Conservation (phyloP, 1,284 basidiomycete genomes). For the Amanita bisporigera region DNA sequence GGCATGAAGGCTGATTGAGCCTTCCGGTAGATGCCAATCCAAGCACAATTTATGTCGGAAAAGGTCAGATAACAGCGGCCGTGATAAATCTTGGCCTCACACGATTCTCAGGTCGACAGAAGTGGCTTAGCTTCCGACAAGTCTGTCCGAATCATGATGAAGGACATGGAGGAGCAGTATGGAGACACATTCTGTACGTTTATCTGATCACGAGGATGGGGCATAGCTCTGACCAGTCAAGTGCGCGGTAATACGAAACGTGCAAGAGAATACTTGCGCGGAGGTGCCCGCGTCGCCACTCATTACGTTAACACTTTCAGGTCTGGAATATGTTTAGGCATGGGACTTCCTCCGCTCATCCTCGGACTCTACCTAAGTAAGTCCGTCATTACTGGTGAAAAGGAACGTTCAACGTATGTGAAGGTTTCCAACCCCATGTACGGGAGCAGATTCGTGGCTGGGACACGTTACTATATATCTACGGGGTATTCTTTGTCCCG, state of each 20-base stretch:
- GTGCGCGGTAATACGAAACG: slow-evolving; percentile 86
- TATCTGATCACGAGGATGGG: slow-evolving; percentile 7
- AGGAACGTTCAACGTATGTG: slow-evolving; percentile 6
- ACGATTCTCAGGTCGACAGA: slow-evolving; percentile 58
- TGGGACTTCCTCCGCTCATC: slow-evolving; percentile 77
- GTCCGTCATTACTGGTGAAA: slow-evolving; percentile 26
- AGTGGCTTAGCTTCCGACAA: slow-evolving; percentile 67
- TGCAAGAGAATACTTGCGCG: slow-evolving; percentile 73
- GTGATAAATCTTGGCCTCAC: neutral
- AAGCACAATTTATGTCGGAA: slow-evolving; percentile 78
- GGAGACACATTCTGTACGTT: slow-evolving; percentile 74
- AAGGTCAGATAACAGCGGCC: slow-evolving; percentile 51
- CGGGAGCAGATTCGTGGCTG: slow-evolving; percentile 69
- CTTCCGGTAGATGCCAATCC: slow-evolving; percentile 55
- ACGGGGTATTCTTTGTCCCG: slow-evolving; percentile 78
- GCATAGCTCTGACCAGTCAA: slow-evolving; percentile 40
- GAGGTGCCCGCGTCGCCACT: slow-evolving; percentile 57
- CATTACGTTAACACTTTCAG: slow-evolving; percentile 83
- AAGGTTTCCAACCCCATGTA: slow-evolving; percentile 67
- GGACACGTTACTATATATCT: slow-evolving; percentile 81
- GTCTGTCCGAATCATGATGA: slow-evolving; percentile 68
- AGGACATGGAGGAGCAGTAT: slow-evolving; percentile 76
- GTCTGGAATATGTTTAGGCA: slow-evolving; percentile 78
- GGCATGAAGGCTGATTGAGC: neutral
- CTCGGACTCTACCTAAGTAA: slow-evolving; percentile 74